Evolutionary conservation across 2,329 filamentous ascomycete genomes (phyloP).

Genomic region (Emmonsia crescens): DNA sequence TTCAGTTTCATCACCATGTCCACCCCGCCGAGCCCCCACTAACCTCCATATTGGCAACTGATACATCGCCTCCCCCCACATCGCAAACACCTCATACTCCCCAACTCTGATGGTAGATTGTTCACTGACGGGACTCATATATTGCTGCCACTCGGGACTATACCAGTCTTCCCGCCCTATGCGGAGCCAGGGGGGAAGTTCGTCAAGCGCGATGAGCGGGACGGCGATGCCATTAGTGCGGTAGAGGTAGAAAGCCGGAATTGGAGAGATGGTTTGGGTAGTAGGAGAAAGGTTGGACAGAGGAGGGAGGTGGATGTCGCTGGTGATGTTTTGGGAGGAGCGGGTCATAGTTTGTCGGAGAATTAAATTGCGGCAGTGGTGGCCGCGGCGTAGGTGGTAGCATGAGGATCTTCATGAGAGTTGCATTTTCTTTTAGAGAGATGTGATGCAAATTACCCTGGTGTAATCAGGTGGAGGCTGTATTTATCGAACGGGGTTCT

Average conservation of each 20-base stretch:
- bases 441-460: no score
- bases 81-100: constrained; percentile 3
- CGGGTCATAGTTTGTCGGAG: background rate
- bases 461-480: no score
- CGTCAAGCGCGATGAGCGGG: constrained; percentile 35
- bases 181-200: constrained; percentile 29
- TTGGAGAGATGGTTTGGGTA: constrained; percentile 7
- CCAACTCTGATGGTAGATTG: background rate
- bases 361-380: background rate
- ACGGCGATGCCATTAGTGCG: constrained; percentile 25
- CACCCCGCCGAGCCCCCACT: background rate
- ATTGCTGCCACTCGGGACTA: constrained; percentile 11
- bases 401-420: background rate
- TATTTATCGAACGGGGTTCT: background rate
- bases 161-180: constrained; percentile 19
- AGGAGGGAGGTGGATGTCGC: background rate
- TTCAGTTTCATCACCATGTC: background rate
- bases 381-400: background rate
- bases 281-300: background rate
- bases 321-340: background rate
- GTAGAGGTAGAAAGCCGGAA: constrained; percentile 30
- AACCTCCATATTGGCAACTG: background rate
- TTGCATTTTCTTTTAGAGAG: background rate
- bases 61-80: background rate
- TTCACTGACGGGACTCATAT: constrained; percentile 16